Evolutionary conservation across 2,329 filamentous ascomycete genomes (phyloP), one percentile per base, ranked within the genome.

Genomic region (Neurospora crassa): DNA sequence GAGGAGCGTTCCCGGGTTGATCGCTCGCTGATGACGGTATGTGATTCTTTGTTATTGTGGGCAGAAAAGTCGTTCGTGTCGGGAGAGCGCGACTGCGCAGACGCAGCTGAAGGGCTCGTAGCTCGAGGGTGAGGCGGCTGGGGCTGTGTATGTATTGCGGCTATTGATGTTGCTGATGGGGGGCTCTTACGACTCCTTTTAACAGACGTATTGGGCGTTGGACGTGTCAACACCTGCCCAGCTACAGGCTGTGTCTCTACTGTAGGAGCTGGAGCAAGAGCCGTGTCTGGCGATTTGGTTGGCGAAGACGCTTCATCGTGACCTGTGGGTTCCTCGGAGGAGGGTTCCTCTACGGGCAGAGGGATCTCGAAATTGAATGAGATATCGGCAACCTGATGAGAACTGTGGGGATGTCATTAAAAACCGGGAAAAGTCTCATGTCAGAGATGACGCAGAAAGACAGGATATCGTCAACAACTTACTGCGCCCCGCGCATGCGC

Each of bases 401-500:
- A 84, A 75, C 85, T 88, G 71, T 68, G 71, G 67, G 40, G n/a
- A 24, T 67, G 18, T 20, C n/a, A 16, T 29, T 4, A 47, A n/a
- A 5, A n/a, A 43, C 34, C 18, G 40, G 59, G 41, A 37, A 20
- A 24, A 29, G 42, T 40, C 29, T 47, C 45, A 20, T 67, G 20
- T 68, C 53, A 63, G 53, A 29, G 14, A 34, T 37, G 53, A 63
- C 4, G 53, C 70, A 63, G 68, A 71, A 67, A 72, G 68, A 37
- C 59, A 47, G 16, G 34, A 40, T 11, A 16, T 1, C 40, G 14
- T 40, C 12, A 69, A 24, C 12, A 69, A 24, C 86, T 74, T 83
- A 89, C 88, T 88, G 87, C 59, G 88, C 88, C 73, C 89, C 89
- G 73, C 89, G 88, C 78, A 91, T 86, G 77, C 89, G 88, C 81